phyloP scores from a whole-genome alignment of 768 basidiomycete genomes.

The Nidularia pulvinata region DNA sequence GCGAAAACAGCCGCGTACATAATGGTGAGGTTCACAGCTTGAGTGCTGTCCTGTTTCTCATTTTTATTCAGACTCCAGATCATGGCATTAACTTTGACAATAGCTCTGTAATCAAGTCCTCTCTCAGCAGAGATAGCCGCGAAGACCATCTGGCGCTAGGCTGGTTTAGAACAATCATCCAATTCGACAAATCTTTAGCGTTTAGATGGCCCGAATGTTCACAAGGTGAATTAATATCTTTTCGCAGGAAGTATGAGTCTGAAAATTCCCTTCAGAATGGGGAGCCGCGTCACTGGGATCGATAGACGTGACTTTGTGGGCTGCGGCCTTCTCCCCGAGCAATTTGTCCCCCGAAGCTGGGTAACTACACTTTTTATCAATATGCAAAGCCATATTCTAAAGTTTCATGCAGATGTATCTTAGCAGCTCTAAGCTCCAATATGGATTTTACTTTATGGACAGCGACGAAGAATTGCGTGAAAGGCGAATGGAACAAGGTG shows the following conservation, averaged over 20 bases:
- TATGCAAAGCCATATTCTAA: neutral
- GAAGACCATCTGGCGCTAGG: slow-evolving; percentile 38
- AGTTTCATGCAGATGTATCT: slow-evolving; percentile 49
- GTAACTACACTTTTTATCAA: slow-evolving; percentile 28
- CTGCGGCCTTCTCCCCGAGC: slow-evolving; percentile 68
- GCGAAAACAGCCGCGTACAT: slow-evolving; percentile 70
- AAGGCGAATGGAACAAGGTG: slow-evolving; percentile 67
- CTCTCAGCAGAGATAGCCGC: slow-evolving; percentile 21
- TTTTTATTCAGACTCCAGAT: slow-evolving; percentile 61
- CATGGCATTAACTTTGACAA: slow-evolving; percentile 68
- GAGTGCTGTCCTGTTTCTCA: neutral
- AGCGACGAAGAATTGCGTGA: slow-evolving; percentile 64
- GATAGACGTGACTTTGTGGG: slow-evolving; percentile 61
- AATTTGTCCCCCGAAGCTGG: slow-evolving; percentile 58
- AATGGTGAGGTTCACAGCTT: slow-evolving; percentile 41
- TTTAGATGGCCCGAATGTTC: slow-evolving; percentile 48
- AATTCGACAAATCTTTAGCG: slow-evolving; percentile 44
- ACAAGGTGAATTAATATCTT: slow-evolving; percentile 31
- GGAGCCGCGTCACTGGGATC: slow-evolving; percentile 68
- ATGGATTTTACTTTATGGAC: slow-evolving; percentile 74
- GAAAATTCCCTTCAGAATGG: slow-evolving; percentile 48
- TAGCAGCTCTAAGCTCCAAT: slow-evolving; percentile 72
- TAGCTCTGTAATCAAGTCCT: slow-evolving; percentile 46
- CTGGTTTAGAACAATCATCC: slow-evolving; percentile 79
- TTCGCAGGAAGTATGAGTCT: too few species aligned